Base-by-base conservation (phyloP, 306 rosid species). In the Fragaria ananassa region DNA sequence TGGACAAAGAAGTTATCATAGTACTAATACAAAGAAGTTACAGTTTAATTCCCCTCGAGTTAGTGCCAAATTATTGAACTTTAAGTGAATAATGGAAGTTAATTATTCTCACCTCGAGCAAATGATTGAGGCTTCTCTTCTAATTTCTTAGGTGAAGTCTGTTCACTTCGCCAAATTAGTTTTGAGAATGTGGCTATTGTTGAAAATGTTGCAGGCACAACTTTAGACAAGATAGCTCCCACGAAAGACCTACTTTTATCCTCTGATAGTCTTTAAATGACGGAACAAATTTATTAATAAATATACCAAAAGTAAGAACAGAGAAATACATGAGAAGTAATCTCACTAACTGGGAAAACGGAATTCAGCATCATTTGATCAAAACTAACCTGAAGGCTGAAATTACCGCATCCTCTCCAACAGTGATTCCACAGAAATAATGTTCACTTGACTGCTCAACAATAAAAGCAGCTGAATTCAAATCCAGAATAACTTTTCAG, bases 401-500 rank as follows among this genome's bases (percentile, higher is more conserved):
- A 83, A 96, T 93, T 67, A 96, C 98, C 45, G 98, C 96, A 92
- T 91, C 97, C 72, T 86, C 89, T 81, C 99, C 98, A 54, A 96
- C 86, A 47, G 97, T 86, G 82, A 96, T 91, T 81, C 97, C 97
- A 91, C 98, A 96, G 71, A 83, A 96, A 82, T 96, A 96, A 76
- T 84, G 93, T 75, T 85, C 93, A 91, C 79, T 92, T 74, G 99
- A 96, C 99, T 96, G 99, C 90, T 90, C 98, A 92, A 95, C 89
- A 95, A 92, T 85, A 92, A 92, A 95, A 92, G 93, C 89, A 96
- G 97, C 98, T 92, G 98, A 96, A 91, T 93, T 95, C 97, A 96
- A 96, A 92, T 86, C 86, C 90, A 88, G 86, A 89, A 92, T 91
- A 88, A 83, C 73, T 88, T 34, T 63, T 95, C 96, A 94, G 96